Conservation (phyloP, 176 grass and related monocot genomes). For the Oryza longistaminata region DNA sequence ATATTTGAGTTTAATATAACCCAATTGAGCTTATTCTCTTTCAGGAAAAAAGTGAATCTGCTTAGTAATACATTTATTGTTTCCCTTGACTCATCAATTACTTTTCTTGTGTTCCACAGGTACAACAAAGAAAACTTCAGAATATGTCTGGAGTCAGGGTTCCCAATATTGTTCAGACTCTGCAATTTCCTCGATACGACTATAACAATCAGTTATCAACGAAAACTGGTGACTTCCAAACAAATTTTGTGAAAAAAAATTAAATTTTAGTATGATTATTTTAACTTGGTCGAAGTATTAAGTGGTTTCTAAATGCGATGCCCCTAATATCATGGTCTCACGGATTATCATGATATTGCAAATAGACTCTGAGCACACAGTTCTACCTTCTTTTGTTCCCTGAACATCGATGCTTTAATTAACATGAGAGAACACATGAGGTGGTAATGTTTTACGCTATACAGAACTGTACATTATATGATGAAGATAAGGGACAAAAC, state of each 20-base stretch:
- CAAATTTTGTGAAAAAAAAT: no score
- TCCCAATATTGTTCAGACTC: background rate
- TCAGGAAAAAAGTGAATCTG: background rate
- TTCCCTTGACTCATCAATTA: background rate
- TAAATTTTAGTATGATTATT: background rate
- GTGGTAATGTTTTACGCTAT: background rate
- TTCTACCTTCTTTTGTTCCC: background rate
- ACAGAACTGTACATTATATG: background rate
- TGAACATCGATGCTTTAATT: background rate
- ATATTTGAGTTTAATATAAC: background rate
- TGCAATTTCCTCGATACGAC: background rate
- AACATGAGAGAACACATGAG: slow-evolving; percentile 9
- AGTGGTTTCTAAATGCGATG: background rate
- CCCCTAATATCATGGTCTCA: no score
- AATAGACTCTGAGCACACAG: background rate
- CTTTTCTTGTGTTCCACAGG: background rate
- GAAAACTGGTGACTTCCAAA: no score
- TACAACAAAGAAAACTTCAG: background rate
- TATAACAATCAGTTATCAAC: no score
- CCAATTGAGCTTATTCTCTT: background rate
- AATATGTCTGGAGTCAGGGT: background rate
- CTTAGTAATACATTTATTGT: background rate
- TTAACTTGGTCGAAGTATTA: background rate
- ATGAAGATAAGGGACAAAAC: slow-evolving; percentile 38
- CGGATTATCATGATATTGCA: background rate